Conservation (phyloP, 352 stramenopile genomes). For the Phytopythium delawarense region DNA sequence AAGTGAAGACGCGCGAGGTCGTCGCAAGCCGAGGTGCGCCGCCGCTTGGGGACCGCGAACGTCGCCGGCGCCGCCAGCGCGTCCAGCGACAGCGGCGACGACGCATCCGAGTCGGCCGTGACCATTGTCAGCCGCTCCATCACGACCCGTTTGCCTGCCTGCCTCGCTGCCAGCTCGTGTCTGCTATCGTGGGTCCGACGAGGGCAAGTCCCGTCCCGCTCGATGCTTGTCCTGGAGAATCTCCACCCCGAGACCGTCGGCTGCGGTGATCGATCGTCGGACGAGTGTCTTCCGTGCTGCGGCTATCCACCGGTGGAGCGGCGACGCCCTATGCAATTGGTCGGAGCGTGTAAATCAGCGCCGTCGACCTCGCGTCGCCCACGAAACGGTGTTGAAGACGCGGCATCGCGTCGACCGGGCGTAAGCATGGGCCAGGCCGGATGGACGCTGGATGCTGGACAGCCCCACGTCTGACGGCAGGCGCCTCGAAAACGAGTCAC, state of each 20-base stretch:
- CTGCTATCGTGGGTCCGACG: no score
- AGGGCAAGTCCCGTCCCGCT: no score
- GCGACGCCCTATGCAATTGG: not conserved
- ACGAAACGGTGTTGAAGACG: not conserved
- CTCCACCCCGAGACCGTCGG: not conserved
- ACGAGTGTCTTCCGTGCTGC: not conserved
- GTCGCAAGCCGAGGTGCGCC: constrained; percentile 6
- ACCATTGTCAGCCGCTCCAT: constrained; percentile 7
- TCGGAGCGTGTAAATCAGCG: no score
- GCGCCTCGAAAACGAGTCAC: no score
- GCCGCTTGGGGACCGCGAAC: not conserved
- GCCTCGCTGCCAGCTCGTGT: not conserved
- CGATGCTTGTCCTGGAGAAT: not conserved
- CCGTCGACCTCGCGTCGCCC: no score
- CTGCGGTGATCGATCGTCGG: no score
- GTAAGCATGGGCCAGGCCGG: no score
- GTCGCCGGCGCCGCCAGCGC: not conserved
- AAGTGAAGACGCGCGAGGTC: constrained; percentile 4
- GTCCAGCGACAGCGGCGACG: constrained; percentile 4
- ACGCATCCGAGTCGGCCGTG: constrained; percentile 3
- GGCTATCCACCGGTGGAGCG: not conserved
- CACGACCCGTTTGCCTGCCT: not conserved
- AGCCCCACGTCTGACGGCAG: no score
- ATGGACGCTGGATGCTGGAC: no score
- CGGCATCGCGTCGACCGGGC: no score